A percentile compares a stretch with the other conserved stretches of the same genome.
Conservation (phyloP, 352 stramenopile genomes). For the Phytophthora europaea region DNA sequence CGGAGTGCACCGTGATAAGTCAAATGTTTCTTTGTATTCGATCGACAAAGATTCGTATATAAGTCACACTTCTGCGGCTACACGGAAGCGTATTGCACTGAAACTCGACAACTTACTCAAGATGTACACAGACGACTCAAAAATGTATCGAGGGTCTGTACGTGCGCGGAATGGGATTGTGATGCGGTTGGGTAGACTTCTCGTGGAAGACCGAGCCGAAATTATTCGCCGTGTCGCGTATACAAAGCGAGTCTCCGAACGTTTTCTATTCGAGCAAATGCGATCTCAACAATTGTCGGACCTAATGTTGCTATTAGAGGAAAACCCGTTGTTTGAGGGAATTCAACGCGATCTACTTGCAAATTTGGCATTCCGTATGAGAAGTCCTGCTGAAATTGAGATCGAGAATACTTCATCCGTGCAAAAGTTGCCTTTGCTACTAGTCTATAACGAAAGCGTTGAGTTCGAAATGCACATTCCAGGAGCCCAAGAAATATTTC, state of each 20-base stretch:
- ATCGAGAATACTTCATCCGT: neutral
- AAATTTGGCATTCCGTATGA: constrained; percentile 27
- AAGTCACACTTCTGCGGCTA: constrained; percentile 4
- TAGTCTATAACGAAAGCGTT: constrained; percentile 24
- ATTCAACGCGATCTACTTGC: constrained; percentile 26
- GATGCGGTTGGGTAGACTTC: constrained; percentile 28
- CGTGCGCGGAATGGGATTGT: constrained; percentile 28
- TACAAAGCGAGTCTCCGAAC: constrained; percentile 28
- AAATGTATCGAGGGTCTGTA: constrained; percentile 12
- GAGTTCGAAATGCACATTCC: constrained; percentile 24
- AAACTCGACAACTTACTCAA: constrained; percentile 27
- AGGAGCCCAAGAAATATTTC: constrained; percentile 1
- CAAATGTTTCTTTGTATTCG: constrained; percentile 10
- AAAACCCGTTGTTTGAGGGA: constrained; percentile 25
- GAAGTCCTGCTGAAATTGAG: constrained; percentile 18
- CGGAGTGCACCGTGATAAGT: constrained; percentile 1
- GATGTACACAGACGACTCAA: constrained; percentile 9
- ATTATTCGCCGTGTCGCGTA: constrained; percentile 43
- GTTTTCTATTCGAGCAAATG: constrained; percentile 22
- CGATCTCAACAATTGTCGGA: constrained; percentile 20
- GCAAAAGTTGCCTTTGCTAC: constrained; percentile 16
- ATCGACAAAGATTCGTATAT: constrained; percentile 27
- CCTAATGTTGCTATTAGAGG: constrained; percentile 23
- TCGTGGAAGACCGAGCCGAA: constrained; percentile 48
- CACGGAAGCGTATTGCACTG: constrained; percentile 20